Evolutionary conservation across 1,284 basidiomycete species (phyloP), one percentile per base, ranked within the genome.

Genomic region (Apiotrichum sp.): DNA sequence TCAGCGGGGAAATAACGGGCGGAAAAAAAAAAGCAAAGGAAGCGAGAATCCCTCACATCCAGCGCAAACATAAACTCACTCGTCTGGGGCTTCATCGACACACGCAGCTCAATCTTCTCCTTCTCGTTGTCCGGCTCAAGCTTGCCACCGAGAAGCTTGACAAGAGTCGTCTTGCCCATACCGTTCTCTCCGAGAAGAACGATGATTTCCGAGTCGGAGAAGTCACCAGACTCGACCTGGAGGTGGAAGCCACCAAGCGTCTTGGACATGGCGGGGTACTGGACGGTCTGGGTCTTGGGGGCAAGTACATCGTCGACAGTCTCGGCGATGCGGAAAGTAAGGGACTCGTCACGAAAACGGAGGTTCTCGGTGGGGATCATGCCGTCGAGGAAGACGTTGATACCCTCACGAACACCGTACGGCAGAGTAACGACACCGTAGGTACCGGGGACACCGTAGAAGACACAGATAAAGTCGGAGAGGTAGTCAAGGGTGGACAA

Each of bases 391-490:
- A 97, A 97, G 68, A 96, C 96, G 78, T 97, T 97, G 80, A 98
- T 96, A 65, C 93, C 93, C 86, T 98, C 93, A 63, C 93, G 86
- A 56, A 96, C 91, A 35, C 93, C 95, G 74, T 86, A 92, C 42
- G 93, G 93, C 89, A 97, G 91, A 3, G 93, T 98, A 8, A 97
- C 93, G 48, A 98, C 93, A 75, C 93, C 93, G 68, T 96, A 96
- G 82, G 92, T 89, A 13, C 90, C 92, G 2, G 93, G 93, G 70
- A 93, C 93, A 66, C 93, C 93, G 77, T 98, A 98, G 46, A 98
- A 78, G 78, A 89, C 92, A 77, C 93, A 98, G 70, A 97, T 86
- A 72, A 90, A 98, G 77, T 98, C 93, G 58, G 93, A 97, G 14
- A 97, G 82, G 77, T 97, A 98, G 76, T 98, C 93, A 52, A 97